phyloP scores from a whole-genome alignment of 2,329 filamentous ascomycete species.

The Trichoderma breve region DNA sequence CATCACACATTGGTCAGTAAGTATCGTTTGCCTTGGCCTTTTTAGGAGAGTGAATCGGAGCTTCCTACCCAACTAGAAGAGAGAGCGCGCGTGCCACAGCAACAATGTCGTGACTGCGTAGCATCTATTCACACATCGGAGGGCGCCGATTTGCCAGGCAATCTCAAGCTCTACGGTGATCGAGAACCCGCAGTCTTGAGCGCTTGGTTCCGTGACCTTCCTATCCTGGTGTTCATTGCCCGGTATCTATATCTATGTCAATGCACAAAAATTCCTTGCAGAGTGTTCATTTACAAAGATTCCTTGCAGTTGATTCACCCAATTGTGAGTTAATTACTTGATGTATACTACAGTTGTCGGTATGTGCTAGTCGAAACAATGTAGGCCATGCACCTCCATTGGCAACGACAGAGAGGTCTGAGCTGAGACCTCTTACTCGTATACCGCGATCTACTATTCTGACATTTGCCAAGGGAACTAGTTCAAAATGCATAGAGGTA shows the following conservation, averaged over 20 bases:
- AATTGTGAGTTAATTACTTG: neutral
- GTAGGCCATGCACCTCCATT: neutral
- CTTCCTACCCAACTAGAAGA: neutral
- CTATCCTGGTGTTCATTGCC: neutral
- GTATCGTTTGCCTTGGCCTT: neutral
- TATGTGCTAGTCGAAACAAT: neutral
- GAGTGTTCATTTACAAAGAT: neutral
- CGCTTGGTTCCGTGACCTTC: neutral
- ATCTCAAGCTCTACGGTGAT: neutral
- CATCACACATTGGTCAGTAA: neutral
- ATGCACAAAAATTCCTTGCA: constrained; percentile 17
- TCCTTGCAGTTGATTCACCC: neutral
- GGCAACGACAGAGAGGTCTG: neutral
- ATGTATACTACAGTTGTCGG: neutral
- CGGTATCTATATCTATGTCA: neutral
- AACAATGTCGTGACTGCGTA: neutral
- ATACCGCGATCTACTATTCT: neutral
- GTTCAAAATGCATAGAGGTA: neutral
- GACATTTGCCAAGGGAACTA: neutral
- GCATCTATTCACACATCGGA: neutral
- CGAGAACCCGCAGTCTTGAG: neutral
- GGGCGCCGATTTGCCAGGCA: neutral
- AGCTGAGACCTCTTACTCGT: neutral
- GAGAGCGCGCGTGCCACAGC: neutral
- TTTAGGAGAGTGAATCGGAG: neutral